Conservation (phyloP, 75 land plant species). For the Chamaecyparis obtusa region DNA sequence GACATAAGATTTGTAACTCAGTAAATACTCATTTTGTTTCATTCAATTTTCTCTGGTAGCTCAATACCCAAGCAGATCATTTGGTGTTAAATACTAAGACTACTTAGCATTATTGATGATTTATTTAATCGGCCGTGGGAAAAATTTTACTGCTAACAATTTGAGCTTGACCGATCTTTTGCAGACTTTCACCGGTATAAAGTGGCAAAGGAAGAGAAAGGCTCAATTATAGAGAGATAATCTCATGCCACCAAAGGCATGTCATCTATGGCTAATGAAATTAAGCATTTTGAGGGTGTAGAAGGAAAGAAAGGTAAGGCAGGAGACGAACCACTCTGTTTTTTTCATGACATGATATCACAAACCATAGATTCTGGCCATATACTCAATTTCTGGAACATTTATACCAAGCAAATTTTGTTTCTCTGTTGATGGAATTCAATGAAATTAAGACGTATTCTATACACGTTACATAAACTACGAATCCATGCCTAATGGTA, state of each 20-base stretch:
- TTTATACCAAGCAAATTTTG: not conserved
- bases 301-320: not conserved
- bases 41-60: not conserved
- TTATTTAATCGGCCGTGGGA: not conserved
- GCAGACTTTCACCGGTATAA: not conserved
- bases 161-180: not conserved
- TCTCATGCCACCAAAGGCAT: not conserved
- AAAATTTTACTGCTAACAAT: not conserved
- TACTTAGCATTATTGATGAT: not conserved
- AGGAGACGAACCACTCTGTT: not conserved
- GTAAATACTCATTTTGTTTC: not conserved
- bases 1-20: not conserved
- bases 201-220: not conserved
- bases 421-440: not conserved
- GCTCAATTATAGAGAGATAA: not conserved
- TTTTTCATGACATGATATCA: not conserved
- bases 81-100: not conserved
- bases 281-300: not conserved
- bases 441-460: not conserved
- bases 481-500: not conserved
- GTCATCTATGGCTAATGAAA: not conserved
- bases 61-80: not conserved
- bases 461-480: not conserved
- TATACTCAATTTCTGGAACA: not conserved
- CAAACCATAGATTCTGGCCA: not conserved